Evolutionary conservation across 495 filamentous ascomycete genomes (phyloP).

Genomic region (Xylaria venustula): DNA sequence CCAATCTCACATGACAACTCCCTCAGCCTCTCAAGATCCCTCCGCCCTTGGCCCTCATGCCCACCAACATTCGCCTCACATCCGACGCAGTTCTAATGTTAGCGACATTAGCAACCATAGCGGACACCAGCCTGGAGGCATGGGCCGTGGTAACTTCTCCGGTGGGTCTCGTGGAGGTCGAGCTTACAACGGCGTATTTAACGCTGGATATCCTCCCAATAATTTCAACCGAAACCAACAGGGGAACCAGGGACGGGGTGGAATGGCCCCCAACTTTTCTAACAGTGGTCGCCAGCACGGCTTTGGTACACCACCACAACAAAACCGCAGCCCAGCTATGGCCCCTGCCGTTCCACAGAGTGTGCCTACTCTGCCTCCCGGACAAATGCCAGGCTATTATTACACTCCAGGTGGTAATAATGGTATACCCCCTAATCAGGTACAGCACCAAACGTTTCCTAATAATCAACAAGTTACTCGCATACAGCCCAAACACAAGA

Average conservation of each 20-base stretch:
- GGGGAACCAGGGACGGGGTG: constrained; percentile 63
- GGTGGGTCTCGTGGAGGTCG: constrained; percentile 65
- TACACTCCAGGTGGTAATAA: constrained; percentile 46
- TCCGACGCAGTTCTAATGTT: constrained; percentile 76
- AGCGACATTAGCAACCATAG: constrained; percentile 69
- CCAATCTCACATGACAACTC: constrained; percentile 56
- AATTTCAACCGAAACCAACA: constrained; percentile 55
- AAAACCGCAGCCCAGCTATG: constrained; percentile 69
- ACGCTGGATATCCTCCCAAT: constrained; percentile 66
- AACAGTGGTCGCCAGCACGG: constrained; percentile 21
- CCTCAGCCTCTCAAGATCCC: constrained; percentile 51
- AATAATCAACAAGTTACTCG: constrained; percentile 35
- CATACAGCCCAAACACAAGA: constrained; percentile 34
- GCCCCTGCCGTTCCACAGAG: constrained; percentile 60
- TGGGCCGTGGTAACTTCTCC: constrained; percentile 40
- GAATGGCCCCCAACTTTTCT: constrained; percentile 64
- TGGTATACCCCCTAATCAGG: constrained; percentile 46
- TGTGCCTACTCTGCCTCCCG: constrained; percentile 63
- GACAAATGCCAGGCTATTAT: constrained; percentile 57
- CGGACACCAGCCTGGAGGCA: constrained; percentile 47
- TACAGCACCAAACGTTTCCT: constrained; percentile 67
- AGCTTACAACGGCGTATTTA: constrained; percentile 65
- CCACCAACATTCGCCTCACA: constrained; percentile 64
- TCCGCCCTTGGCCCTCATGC: constrained; percentile 60
- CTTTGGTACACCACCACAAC: constrained; percentile 26